Percentiles rank a stretch among this genome's conserved stretches.
Evolutionary conservation across 192 early-diverging fungal species (phyloP).

Genomic region (Coemansia sp.): DNA sequence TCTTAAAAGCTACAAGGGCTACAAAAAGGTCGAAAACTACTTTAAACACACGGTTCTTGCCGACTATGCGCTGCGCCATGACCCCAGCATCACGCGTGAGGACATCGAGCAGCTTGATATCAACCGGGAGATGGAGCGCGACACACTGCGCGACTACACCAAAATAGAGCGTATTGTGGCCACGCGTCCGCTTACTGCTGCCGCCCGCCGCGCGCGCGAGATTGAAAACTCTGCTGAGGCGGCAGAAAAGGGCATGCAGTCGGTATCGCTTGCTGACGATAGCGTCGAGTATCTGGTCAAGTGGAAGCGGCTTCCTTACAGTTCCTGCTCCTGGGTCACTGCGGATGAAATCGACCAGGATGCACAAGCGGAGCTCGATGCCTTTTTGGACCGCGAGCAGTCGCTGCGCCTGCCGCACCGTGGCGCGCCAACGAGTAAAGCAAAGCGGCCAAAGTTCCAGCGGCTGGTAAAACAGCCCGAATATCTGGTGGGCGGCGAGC

Average conservation of each 20-base stretch:
- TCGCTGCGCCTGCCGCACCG: slow-evolving; percentile 74
- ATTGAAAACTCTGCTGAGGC: slow-evolving; percentile 9
- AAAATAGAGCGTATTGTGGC: slow-evolving; percentile 90
- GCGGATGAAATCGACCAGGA: slow-evolving; percentile 67
- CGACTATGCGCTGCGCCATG: slow-evolving; percentile 58
- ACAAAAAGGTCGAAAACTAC: slow-evolving; percentile 88
- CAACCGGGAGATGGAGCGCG: slow-evolving; percentile 76
- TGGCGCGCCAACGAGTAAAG: slow-evolving; percentile 47
- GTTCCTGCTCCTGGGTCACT: slow-evolving; percentile 88
- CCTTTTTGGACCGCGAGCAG: slow-evolving; percentile 76
- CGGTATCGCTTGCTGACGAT: slow-evolving; percentile 46
- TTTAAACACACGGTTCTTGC: slow-evolving; percentile 64
- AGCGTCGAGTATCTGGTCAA: slow-evolving; percentile 85
- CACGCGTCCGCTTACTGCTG: slow-evolving; percentile 49
- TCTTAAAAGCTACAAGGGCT: slow-evolving; percentile 76
- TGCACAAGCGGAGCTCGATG: slow-evolving; percentile 84
- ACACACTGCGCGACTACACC: slow-evolving; percentile 78
- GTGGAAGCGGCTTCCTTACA: slow-evolving; percentile 87
- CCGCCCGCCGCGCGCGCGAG: slow-evolving; percentile 24
- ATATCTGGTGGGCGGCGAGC: slow-evolving; percentile 80
- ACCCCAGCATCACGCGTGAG: slow-evolving; percentile 74
- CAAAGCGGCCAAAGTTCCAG: slow-evolving; percentile 77
- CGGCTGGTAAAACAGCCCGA: slow-evolving; percentile 74
- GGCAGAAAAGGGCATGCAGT: not conserved
- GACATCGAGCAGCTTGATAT: slow-evolving; percentile 90